Conservation (phyloP, 2,329 filamentous ascomycete species). For the Cladosporium phlei region DNA sequence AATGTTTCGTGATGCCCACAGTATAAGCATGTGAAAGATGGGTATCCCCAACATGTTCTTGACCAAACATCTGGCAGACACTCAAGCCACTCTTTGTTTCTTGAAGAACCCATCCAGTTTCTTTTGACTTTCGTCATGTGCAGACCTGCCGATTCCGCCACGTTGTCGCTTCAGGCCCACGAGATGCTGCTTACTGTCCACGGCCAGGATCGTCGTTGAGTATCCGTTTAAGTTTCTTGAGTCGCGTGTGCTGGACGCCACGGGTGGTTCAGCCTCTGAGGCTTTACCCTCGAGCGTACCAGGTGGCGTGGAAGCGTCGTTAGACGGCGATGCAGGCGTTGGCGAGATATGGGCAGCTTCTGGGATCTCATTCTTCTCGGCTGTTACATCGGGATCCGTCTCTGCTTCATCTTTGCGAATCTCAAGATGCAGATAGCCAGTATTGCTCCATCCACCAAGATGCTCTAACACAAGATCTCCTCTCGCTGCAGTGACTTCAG, state of each 20-base stretch:
- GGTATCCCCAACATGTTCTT: too few species aligned
- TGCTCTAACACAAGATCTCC: slow-evolving; percentile 44
- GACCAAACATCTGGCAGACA: too few species aligned
- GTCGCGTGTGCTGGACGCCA: background rate
- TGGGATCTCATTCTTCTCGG: background rate
- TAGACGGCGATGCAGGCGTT: background rate
- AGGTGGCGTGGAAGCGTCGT: background rate
- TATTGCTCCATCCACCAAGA: slow-evolving; percentile 61
- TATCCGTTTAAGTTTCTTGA: slow-evolving; percentile 32
- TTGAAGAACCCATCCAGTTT: slow-evolving; percentile 76
- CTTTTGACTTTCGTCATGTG: slow-evolving; percentile 69
- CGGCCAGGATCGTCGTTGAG: slow-evolving; percentile 50
- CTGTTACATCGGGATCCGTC: background rate
- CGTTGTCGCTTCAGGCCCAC: slow-evolving; percentile 69
- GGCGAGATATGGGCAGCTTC: background rate
- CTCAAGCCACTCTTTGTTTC: slow-evolving; percentile 25
- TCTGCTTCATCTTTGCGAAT: slow-evolving; percentile 12
- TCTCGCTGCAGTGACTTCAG: slow-evolving; percentile 37
- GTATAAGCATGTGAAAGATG: too few species aligned
- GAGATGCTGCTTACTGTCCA: slow-evolving; percentile 71
- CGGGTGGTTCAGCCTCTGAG: background rate
- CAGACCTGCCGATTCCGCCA: slow-evolving; percentile 74
- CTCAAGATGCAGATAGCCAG: slow-evolving; percentile 52
- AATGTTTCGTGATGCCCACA: too few species aligned
- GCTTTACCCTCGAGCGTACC: background rate